A percentile compares a stretch with the other conserved stretches of the same genome.
Conservation (phyloP, 192 early-diverging fungal genomes). For the Chytriomyces confervae region DNA sequence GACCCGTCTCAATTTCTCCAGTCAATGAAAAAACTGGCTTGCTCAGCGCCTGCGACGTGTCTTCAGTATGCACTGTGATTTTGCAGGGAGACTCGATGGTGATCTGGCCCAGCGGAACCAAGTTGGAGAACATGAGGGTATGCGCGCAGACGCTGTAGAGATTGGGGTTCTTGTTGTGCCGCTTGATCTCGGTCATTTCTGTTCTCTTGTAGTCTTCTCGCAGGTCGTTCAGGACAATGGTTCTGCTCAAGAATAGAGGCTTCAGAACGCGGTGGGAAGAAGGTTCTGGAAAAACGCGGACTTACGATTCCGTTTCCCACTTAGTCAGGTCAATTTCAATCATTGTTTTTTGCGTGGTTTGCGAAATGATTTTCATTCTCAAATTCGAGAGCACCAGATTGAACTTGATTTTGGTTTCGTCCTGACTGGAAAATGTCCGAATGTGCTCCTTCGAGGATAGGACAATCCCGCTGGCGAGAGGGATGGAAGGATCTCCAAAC, state of each 20-base stretch:
- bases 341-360: neutral
- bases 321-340: conserved; percentile 11
- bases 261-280: neutral
- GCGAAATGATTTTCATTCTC: conserved; percentile 2
- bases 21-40: conserved; percentile 25
- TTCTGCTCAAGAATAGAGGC: neutral
- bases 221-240: conserved; percentile 12
- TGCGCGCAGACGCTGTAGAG: conserved; percentile 16
- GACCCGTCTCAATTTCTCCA: conserved; percentile 15
- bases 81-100: conserved; percentile 4
- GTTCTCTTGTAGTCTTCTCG: conserved; percentile 18
- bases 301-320: conserved; percentile 28
- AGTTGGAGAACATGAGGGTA: conserved; percentile 23
- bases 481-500: conserved; percentile 16
- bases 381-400: neutral
- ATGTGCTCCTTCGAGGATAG: neutral
- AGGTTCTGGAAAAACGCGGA: too few relatives aligned
- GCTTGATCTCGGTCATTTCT: conserved; percentile 18
- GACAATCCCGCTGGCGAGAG: neutral
- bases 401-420: neutral
- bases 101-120: conserved; percentile 21
- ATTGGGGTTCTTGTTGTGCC: conserved; percentile 5
- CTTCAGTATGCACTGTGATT: conserved; percentile 8
- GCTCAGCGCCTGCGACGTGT: neutral
- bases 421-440: neutral